Evolutionary conservation across 768 basidiomycete genomes (phyloP), one percentile per base, ranked within the genome.

Genomic region (Cantharellus anzutake): DNA sequence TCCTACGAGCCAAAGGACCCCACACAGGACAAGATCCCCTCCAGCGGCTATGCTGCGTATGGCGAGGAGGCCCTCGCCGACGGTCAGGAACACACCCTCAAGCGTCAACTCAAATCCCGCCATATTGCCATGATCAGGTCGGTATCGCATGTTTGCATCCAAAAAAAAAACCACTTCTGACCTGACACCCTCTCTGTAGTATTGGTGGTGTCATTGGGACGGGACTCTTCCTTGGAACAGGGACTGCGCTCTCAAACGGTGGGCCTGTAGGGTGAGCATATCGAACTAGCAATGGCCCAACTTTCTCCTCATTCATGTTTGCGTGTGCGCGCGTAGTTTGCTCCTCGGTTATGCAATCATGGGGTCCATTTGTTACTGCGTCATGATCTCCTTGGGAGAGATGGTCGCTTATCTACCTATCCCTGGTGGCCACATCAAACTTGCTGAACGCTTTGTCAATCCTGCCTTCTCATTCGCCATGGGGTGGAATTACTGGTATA

Each of bases 391-490:
- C 2, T 66, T 66, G 2, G 80, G 82, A 4, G 82, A 84, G 63
- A 84, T 85, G 86, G 67, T 89, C 51, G 79, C 86, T 0, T 89
- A 75, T 68, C 75, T 90, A 3, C 87, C 87, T 0, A 75, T 90
- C 56, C 76, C 84, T 35, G 87, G 87, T 35, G 55, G 52, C 7
- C 51, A 60, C 55, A 57, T 57, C 69, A 85, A 75, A 61, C 71
- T 90, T 14, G 81, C 87, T 0, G 86, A 83, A 67, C 83, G 87
- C 39, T 91, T 90, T 65, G 82, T 90, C 4, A 79, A 86, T 62
- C 82, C 80, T 16, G 82, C 84, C 1, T 72, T 86, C 61, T 83
- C 84, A 20, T 73, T 73, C 51, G 66, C 69, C 35, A 70, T 72
- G 76, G 62, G 60, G 0, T 63, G 62, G 63, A 64, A 64, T 41